phyloP scores from a whole-genome alignment of 2,329 filamentous ascomycete genomes.

The Penicillium corylophilum region DNA sequence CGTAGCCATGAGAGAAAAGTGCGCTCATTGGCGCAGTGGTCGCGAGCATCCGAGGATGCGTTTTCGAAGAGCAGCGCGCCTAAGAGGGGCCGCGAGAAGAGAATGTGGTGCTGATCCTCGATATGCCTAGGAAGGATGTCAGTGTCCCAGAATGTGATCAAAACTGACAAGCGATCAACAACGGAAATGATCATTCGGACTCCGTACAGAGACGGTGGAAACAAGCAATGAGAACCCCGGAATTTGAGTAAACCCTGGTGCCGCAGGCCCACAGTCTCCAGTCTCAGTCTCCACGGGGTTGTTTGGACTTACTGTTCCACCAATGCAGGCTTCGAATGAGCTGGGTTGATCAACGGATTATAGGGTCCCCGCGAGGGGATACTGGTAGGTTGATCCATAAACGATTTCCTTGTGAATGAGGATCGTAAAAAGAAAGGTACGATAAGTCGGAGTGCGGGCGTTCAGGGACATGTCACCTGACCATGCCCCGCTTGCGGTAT shows the following conservation, averaged over 20 bases:
- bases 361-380: slow-evolving; percentile 36
- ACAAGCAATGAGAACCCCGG: not conserved
- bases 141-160: not conserved
- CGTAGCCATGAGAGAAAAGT: slow-evolving; percentile 89
- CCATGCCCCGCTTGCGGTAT: slow-evolving; percentile 2
- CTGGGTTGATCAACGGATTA: slow-evolving; percentile 54
- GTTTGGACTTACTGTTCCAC: slow-evolving; percentile 46
- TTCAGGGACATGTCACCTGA: slow-evolving; percentile 18
- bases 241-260: not conserved
- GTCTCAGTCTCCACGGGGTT: not conserved
- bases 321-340: slow-evolving; percentile 49
- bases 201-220: not conserved
- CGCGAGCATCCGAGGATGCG: slow-evolving; percentile 62
- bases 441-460: slow-evolving; percentile 2
- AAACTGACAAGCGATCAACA: not conserved
- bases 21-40: slow-evolving; percentile 66
- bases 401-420: not conserved
- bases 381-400: slow-evolving; percentile 5
- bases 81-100: slow-evolving; percentile 55
- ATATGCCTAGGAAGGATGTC: slow-evolving; percentile 19
- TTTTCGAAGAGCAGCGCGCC: slow-evolving; percentile 67
- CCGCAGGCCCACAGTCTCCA: not conserved
- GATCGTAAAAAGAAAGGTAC: not conserved
- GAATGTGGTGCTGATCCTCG: slow-evolving; percentile 41
- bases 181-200: not conserved